Conservation (phyloP, 148 eudicot genomes). For the Bassia scoparia region DNA sequence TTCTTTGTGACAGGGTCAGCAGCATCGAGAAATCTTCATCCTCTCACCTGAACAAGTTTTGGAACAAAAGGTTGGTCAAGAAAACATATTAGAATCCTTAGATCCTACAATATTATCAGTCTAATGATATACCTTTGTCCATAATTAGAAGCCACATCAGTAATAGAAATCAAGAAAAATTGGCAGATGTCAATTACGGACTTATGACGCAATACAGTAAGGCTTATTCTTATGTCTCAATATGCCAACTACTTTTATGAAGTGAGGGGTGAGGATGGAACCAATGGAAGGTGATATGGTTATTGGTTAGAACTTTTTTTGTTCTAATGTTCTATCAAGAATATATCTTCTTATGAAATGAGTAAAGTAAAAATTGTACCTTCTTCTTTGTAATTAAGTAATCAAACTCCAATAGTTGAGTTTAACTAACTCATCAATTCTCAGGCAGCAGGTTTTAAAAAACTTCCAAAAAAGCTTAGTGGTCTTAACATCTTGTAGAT, state of each 20-base stretch:
- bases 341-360: no score
- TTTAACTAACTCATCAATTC: conserved; percentile 62
- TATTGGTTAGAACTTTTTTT: no score
- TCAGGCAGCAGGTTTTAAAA: conserved; percentile 89
- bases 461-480: conserved; percentile 98
- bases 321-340: no score
- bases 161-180: not conserved
- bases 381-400: conserved; percentile 89
- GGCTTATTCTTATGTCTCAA: not conserved
- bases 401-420: conserved; percentile 73
- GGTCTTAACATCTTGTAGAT: conserved; percentile 88
- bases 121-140: not conserved
- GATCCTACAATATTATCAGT: not conserved
- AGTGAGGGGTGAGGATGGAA: no score
- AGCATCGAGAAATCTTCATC: conserved; percentile 86
- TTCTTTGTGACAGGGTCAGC: conserved; percentile 68
- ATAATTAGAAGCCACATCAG: not conserved
- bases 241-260: not conserved
- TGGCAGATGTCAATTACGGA: not conserved
- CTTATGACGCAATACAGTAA: not conserved
- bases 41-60: conserved; percentile 54
- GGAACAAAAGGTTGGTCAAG: conserved; percentile 1
- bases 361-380: conserved; percentile 35
- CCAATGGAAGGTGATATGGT: no score
- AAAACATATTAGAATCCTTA: not conserved